Evolutionary conservation across 805 yeast genomes (phyloP).

Genomic region (Candida methanosorbosa): DNA sequence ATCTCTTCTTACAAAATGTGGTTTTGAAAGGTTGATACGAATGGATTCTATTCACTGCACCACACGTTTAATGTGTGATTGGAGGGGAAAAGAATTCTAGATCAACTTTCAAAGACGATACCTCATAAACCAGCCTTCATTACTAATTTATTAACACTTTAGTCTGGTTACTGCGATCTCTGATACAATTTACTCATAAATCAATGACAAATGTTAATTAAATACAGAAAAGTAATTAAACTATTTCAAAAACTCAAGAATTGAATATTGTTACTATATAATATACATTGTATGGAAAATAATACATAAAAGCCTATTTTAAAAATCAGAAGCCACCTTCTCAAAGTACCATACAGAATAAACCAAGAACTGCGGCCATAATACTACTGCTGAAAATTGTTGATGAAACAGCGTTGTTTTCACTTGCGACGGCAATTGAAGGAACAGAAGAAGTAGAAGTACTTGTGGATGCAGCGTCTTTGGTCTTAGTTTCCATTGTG

Average conservation of each 20-base stretch:
- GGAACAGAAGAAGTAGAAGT: constrained; percentile 5
- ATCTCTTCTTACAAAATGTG: constrained; percentile 1
- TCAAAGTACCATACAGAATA: constrained; percentile 5
- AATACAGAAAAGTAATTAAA: no score
- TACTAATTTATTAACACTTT: constrained; percentile 1
- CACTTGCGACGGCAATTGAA: constrained; percentile 4
- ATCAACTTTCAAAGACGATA: constrained; percentile 22
- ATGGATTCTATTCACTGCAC: constrained; percentile 39
- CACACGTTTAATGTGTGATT: constrained; percentile 26
- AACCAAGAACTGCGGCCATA: constrained; percentile 5
- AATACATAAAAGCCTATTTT: no score
- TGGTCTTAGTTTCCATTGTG: not conserved
- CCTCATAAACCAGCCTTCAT: constrained; percentile 28
- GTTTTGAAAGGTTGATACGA: constrained; percentile 25
- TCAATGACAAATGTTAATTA: no score
- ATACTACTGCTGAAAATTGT: constrained; percentile 5
- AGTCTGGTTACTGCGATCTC: constrained; percentile 2
- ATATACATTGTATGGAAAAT: no score
- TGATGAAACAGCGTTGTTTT: constrained; percentile 9
- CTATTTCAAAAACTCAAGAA: no score
- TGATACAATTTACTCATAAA: constrained; percentile 2
- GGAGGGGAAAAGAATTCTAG: constrained; percentile 40
- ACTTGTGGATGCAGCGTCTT: constrained; percentile 1
- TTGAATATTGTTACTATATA: no score
- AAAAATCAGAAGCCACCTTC: no score